Evolutionary conservation across 2,329 filamentous ascomycete genomes (phyloP), one percentile per base, ranked within the genome.

Genomic region (Xylariales sp.): DNA sequence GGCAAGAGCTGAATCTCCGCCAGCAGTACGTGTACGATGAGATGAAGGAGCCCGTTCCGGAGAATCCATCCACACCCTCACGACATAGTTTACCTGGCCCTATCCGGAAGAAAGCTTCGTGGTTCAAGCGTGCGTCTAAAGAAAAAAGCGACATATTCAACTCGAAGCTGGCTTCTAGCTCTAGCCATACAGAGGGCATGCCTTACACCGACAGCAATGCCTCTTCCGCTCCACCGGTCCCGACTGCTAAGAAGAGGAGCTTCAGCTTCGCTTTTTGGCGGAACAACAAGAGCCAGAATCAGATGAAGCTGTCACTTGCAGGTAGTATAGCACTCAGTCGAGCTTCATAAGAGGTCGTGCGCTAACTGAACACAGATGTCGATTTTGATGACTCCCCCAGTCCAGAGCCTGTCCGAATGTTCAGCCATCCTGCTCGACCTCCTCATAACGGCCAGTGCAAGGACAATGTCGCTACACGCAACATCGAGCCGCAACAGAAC

Each of bases 401-500:
- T 22, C 45, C 53, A 2, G 53, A 60, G 15, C 42, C 53, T 21
- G 43, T 41, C 21, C 53, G 51, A 15, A 41, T 48, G 22, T 52
- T 51, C 32, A 52, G 43, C 20, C 50, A 45, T 44, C 40, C 49
- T 4, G 36, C 36, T 4, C 49, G 43, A 12, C 45, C 44, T 19
- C 31, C 31, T 22, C 43, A 46, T 28, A 47, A 46, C 31, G 53
- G 47, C 46, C 50, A 54, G 29, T 38, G 37, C 42, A 50, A 47
- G 8, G 55, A 57, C 14, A 51, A 51, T 16, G 38, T 50, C 11
- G 32, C 49, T 27, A 42, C 46, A 42, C 73, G 74, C 43, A 74
- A 73, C 62, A 85, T 77, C 54, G 81, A 80, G 47, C 75, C 80
- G 21, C 83, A 81, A 57, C 82, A 88, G 56, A 95, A 85, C 52